Evolutionary conservation across 2,329 filamentous ascomycete species (phyloP).

Genomic region (Verticillium zaregamsianum): DNA sequence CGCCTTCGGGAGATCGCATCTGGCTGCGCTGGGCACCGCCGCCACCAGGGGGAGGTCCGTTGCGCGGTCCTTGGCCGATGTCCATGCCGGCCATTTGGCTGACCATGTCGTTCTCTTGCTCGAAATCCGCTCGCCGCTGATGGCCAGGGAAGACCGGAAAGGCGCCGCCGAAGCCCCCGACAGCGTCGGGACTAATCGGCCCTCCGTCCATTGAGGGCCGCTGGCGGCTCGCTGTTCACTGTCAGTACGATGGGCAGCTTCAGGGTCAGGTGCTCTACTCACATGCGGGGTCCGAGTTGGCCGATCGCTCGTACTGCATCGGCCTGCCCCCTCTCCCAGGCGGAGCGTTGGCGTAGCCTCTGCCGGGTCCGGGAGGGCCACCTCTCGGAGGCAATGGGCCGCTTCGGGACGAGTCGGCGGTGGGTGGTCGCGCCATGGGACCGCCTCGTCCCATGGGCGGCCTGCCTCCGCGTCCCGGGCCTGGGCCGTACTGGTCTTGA

Average conservation of each 20-base stretch:
- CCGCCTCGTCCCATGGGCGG: conserved; percentile 40
- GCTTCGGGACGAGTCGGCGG: conserved; percentile 30
- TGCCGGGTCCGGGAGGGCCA: conserved; percentile 24
- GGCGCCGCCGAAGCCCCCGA: conserved; percentile 22
- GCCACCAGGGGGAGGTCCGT: conserved; percentile 12
- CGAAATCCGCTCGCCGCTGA: conserved; percentile 31
- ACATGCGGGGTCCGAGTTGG: conserved; percentile 37
- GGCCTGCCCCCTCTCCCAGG: conserved; percentile 34
- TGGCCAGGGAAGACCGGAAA: conserved; percentile 40
- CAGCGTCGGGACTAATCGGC: conserved; percentile 22
- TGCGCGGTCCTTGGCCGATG: conserved; percentile 23
- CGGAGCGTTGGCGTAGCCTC: conserved; percentile 24
- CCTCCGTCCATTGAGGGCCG: conserved; percentile 24
- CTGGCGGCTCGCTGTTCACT: conserved; percentile 19
- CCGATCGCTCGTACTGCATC: conserved; percentile 31
- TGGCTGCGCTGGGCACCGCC: conserved; percentile 21
- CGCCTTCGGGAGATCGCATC: conserved; percentile 23
- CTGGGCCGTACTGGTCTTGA: conserved; percentile 41
- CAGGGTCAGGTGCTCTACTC: conserved; percentile 14
- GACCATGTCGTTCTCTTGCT: conserved; percentile 35
- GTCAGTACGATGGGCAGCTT: background rate
- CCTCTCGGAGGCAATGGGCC: conserved; percentile 33
- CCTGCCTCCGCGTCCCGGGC: conserved; percentile 34
- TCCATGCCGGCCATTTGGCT: conserved; percentile 37
- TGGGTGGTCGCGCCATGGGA: conserved; percentile 36